phyloP scores from a whole-genome alignment of 805 yeast genomes.

The Pichia kluyveri region DNA sequence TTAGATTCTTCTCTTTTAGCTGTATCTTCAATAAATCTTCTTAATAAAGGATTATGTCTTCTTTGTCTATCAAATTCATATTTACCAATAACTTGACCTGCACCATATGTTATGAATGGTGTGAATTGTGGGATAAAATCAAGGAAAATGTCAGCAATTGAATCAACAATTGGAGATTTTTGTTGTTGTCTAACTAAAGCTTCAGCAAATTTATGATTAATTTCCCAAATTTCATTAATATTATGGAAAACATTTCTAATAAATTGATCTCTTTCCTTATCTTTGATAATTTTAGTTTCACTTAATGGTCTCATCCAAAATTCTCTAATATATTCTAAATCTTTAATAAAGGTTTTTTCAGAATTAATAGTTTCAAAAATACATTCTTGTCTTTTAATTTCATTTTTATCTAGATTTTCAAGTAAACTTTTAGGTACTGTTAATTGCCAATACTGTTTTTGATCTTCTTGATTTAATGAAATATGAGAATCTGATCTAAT shows the following conservation, averaged over 20 bases:
- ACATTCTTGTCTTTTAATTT: conserved; percentile 88
- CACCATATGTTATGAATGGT: conserved; percentile 89
- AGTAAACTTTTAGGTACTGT: conserved; percentile 76
- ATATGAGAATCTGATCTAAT: conserved; percentile 63
- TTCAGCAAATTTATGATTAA: conserved; percentile 80
- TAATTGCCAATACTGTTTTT: conserved; percentile 86
- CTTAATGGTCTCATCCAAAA: conserved; percentile 89
- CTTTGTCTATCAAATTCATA: conserved; percentile 93
- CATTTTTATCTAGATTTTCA: conserved; percentile 71
- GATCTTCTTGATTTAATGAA: conserved; percentile 67
- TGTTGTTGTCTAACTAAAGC: conserved; percentile 83
- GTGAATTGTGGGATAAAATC: conserved; percentile 82
- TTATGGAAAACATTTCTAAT: conserved; percentile 88
- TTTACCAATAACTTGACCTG: conserved; percentile 90
- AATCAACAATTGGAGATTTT: conserved; percentile 72
- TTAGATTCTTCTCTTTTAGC: conserved; percentile 78
- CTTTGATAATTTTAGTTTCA: conserved; percentile 80
- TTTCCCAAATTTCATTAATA: conserved; percentile 75
- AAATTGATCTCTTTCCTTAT: conserved; percentile 81
- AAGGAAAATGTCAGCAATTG: conserved; percentile 79
- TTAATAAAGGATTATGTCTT: conserved; percentile 80
- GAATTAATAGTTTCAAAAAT: conserved; percentile 91
- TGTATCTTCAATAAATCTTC: conserved; percentile 87
- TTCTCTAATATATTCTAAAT: conserved; percentile 85
- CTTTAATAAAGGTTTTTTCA: conserved; percentile 92